Conservation (phyloP, 805 yeast species). For the Metschnikowia santaceciliae region DNA sequence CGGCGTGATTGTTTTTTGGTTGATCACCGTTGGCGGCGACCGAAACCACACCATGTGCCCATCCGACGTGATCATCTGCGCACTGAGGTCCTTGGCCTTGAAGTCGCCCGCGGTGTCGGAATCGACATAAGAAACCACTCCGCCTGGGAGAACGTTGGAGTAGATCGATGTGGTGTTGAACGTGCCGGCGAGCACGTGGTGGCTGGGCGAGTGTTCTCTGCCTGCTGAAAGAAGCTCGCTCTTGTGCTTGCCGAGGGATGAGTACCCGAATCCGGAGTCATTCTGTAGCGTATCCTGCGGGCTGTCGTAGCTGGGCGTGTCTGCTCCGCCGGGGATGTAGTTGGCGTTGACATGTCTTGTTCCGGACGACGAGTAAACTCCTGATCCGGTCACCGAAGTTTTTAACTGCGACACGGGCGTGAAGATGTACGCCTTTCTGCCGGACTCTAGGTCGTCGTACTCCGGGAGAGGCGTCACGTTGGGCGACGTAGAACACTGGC, state of each 20-base stretch:
- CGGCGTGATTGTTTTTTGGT: conserved; percentile 26
- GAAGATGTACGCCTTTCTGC: conserved; percentile 39
- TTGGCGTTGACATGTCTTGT: conserved; percentile 15
- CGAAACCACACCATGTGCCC: conserved; percentile 52
- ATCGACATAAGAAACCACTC: conserved; percentile 34
- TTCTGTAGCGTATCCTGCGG: conserved; percentile 5
- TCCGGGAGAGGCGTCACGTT: conserved; percentile 38
- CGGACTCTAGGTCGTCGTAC: conserved; percentile 32
- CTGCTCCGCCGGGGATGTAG: conserved; percentile 12
- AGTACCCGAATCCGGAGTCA: conserved; percentile 5
- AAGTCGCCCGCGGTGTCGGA: conserved; percentile 5
- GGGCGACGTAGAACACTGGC: conserved; percentile 53
- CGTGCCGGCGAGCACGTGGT: conserved; percentile 11
- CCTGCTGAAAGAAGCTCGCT: conserved; percentile 12
- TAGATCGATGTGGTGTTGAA: conserved; percentile 33
- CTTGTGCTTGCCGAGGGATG: conserved; percentile 5
- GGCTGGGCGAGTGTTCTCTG: conserved; percentile 10
- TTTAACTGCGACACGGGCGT: conserved; percentile 44
- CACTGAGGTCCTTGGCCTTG: conserved; percentile 9
- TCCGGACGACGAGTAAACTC: conserved; percentile 12
- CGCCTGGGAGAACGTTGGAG: conserved; percentile 36
- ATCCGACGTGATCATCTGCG: conserved; percentile 14
- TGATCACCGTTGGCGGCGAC: conserved; percentile 55
- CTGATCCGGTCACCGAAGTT: conserved; percentile 20
- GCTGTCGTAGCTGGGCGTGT: conserved; percentile 3